A percentile compares a stretch with the other conserved stretches of the same genome.
These are phyloP conservation scores for Cercophora sp. DNA, from an alignment of 495 filamentous ascomycete genomes.

Conservation along the genomic window DNA sequence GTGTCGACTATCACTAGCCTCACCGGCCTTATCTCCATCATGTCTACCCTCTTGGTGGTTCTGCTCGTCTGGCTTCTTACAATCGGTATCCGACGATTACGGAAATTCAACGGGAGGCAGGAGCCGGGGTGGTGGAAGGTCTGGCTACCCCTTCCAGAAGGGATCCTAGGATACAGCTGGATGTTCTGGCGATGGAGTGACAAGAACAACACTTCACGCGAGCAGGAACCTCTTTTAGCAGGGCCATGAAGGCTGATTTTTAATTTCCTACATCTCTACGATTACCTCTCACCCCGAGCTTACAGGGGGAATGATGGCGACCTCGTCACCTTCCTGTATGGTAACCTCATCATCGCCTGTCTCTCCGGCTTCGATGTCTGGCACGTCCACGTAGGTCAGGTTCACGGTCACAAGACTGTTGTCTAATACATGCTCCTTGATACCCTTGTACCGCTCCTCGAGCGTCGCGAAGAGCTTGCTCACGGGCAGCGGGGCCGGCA, in stretches of 20 bases:
- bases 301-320: constrained; percentile 95
- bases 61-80: constrained; percentile 25
- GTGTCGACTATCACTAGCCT: constrained; percentile 51
- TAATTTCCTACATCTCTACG: no score
- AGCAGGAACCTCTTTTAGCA: neutral
- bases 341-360: constrained; percentile 37
- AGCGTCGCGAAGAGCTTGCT: constrained; percentile 62
- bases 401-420: constrained; percentile 85
- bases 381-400: constrained; percentile 78
- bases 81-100: constrained; percentile 16
- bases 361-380: constrained; percentile 35
- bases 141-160: constrained; percentile 8
- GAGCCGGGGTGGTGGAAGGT: constrained; percentile 34
- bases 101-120: constrained; percentile 16
- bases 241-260: no score
- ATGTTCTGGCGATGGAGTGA: neutral
- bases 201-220: neutral
- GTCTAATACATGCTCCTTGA: constrained; percentile 63
- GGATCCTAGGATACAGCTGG: neutral
- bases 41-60: constrained; percentile 34
- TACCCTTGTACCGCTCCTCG: constrained; percentile 79
- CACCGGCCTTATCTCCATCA: constrained; percentile 36
- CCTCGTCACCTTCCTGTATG: constrained; percentile 79
- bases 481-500: constrained; percentile 70
- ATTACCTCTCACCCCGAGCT: no score